phyloP scores from a whole-genome alignment of 2,329 filamentous ascomycete species.

The Bipolaris oryzae region DNA sequence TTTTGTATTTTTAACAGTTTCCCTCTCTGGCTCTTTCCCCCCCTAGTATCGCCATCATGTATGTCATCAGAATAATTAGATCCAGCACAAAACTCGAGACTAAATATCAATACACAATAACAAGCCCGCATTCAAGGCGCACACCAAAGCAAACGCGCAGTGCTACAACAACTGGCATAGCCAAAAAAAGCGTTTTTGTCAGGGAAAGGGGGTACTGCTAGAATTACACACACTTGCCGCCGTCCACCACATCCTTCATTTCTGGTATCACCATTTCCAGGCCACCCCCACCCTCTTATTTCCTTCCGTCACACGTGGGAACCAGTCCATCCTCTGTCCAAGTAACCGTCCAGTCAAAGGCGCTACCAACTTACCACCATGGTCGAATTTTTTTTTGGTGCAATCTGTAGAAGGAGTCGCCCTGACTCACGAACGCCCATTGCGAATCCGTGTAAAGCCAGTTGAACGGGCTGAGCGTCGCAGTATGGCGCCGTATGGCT shows the following conservation, averaged over 20 bases:
- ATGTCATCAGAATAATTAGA: background rate
- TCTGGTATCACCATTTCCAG: constrained; percentile 1
- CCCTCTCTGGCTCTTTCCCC: background rate
- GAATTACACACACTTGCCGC: constrained; percentile 36
- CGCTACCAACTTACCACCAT: constrained; percentile 1
- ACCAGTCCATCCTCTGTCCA: constrained; percentile 1
- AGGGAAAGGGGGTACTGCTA: constrained; percentile 35
- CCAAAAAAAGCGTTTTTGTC: constrained; percentile 27
- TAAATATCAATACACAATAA: background rate
- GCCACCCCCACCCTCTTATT: constrained; percentile 4
- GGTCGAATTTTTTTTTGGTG: constrained; percentile 1
- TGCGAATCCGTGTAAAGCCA: constrained; percentile 3
- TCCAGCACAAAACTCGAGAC: background rate
- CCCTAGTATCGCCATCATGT: background rate
- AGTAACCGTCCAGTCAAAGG: background rate
- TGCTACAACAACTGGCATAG: constrained; percentile 4
- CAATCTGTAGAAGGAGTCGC: constrained; percentile 3
- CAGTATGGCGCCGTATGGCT: constrained; percentile 1
- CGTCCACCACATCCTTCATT: constrained; percentile 9
- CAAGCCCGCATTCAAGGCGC: background rate
- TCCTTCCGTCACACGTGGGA: constrained; percentile 1
- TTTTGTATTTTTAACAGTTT: background rate
- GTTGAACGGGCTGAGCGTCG: constrained; percentile 14
- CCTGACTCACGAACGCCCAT: background rate
- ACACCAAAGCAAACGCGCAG: background rate